These are phyloP conservation scores for Fusarium sp. DNA, from an alignment of 2,329 filamentous ascomycete species.

Conservation along the genomic window DNA sequence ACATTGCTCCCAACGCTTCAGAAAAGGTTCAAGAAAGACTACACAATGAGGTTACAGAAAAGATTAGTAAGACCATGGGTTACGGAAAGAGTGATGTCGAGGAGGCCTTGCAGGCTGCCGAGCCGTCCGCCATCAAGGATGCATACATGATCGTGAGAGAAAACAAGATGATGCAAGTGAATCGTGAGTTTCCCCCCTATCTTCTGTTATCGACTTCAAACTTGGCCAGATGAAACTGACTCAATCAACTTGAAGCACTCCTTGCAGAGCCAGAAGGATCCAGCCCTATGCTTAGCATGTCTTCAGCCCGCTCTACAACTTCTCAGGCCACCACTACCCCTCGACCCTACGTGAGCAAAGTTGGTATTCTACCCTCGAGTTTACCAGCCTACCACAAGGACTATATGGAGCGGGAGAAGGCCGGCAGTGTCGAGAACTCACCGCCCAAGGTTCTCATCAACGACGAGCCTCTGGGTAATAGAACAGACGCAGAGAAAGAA, in stretches of 20 bases:
- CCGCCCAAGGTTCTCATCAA: slow-evolving; percentile 59
- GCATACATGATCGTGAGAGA: slow-evolving; percentile 98
- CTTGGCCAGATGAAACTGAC: slow-evolving; percentile 49
- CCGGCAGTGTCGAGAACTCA: slow-evolving; percentile 61
- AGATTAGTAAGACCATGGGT: slow-evolving; percentile 98
- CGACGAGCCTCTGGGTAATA: slow-evolving; percentile 64
- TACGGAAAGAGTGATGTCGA: slow-evolving; percentile 96
- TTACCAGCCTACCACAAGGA: slow-evolving; percentile 91
- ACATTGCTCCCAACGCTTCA: slow-evolving; percentile 83
- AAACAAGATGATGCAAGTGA: slow-evolving; percentile 96
- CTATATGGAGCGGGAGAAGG: slow-evolving; percentile 81
- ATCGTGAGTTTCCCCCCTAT: slow-evolving; percentile 73
- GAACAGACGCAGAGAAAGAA: slow-evolving; percentile 81
- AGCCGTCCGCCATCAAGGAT: slow-evolving; percentile 98
- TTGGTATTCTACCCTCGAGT: slow-evolving; percentile 92
- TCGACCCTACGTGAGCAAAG: slow-evolving; percentile 80
- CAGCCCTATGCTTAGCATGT: slow-evolving; percentile 67
- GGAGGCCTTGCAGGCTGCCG: slow-evolving; percentile 89
- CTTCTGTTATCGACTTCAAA: neutral
- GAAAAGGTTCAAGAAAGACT: slow-evolving; percentile 87
- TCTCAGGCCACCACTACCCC: slow-evolving; percentile 64
- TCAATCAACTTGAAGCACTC: slow-evolving; percentile 53
- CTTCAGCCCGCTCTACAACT: slow-evolving; percentile 66
- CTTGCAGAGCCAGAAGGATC: slow-evolving; percentile 55
- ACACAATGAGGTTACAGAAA: slow-evolving; percentile 91